Evolutionary conservation across 768 basidiomycete genomes (phyloP), one percentile per base, ranked within the genome.

Genomic region (Phlebiopsis flavidoalba): DNA sequence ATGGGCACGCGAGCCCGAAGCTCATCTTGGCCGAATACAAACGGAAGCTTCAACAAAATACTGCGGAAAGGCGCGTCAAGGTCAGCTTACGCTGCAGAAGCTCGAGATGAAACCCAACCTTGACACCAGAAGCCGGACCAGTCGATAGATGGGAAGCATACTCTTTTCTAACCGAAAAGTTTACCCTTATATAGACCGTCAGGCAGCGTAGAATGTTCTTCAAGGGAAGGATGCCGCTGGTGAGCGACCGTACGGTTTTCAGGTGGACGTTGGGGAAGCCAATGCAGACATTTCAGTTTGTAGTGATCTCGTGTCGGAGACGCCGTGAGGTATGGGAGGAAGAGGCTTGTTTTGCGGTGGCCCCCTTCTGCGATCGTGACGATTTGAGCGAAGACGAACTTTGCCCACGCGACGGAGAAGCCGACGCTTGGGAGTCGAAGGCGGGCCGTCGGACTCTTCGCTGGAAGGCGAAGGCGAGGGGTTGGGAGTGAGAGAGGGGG

Each of bases 31-130:
- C 83, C 83, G 45, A 86, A 75, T 48, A 86, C 72, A 45, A n/a
- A 90, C 87, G 53, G 86, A 86, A 35, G 88, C 78, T 60, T 89
- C 87, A 58, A 90, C 73, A 69, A 88, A 89, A 72, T 89, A 89
- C 89, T 91, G 66, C 11, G 64, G 43, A 36, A 54, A 35, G n/a
- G 31, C 11, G 17, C 17, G 10, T 43, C 12, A 43, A 2, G 40
- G 11, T 43, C 3, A 12, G 11, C 11, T 8, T 43, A 3, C 8
- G 17, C 8, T 12, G 3, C 8, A 8, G 17, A 8, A 10, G 11
- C 40, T 43, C 40, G 3, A 21, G 19, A 72, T 78, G 21, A 14
- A 12, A 40, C 40, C 58, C 66, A n/a, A 89, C 89, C 79, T 88
- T 85, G 53, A 90, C 83, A 56, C 77, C 83, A 17, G n/a, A 91